Base-by-base conservation (phyloP, 345 rosid species). In the Gossypium herbaceum region DNA sequence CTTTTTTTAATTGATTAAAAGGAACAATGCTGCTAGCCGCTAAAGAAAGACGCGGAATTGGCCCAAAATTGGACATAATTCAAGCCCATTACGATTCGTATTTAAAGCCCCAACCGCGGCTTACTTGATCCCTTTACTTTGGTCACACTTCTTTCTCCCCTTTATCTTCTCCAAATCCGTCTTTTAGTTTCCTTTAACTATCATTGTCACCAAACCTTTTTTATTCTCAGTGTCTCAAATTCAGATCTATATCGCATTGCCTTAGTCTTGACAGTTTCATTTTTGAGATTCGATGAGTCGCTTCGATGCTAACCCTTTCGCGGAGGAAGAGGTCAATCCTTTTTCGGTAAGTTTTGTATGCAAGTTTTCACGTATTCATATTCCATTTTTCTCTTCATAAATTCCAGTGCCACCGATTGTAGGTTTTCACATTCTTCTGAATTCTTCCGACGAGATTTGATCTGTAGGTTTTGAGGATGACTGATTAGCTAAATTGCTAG, bases 311-410 rank as follows among this genome's bases (percentile, higher is more conserved):
- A 96, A 84, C 81, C 89, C 97, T 7, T 93, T 91, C 84, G 98
- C 84, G 24, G 99, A 90, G 25, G 97, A 92, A 20, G 92, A 90
- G 58, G 88, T 88, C 77, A 95, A 93, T 85, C 97, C 98, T 74
- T 96, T 93, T 78, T 90, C 98, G 85, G 99, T 96, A 85, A 79
- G 86, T 50, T 45, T 20, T 60, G 13, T 45, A 10, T 12, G 39
- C 52, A 19, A 24, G 29, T 68, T 3, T 54, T 48, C 15, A 13
- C 17, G 7, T 63, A n/a, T 70, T 22, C 8, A 3, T 50, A 9
- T 41, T 20, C 41, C 17, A 4, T n/a, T 5, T 54, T n/a, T 70
- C 6, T 4, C 6, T n/a, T 24, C 47, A 29, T 70, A 7, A 59
- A 50, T 39, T 51, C 2, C 58, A 27, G 19, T 22, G 39, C 61